Evolutionary conservation across 345 rosid species (phyloP), one percentile per base, ranked within the genome.

Genomic region (Populus euphratica): DNA sequence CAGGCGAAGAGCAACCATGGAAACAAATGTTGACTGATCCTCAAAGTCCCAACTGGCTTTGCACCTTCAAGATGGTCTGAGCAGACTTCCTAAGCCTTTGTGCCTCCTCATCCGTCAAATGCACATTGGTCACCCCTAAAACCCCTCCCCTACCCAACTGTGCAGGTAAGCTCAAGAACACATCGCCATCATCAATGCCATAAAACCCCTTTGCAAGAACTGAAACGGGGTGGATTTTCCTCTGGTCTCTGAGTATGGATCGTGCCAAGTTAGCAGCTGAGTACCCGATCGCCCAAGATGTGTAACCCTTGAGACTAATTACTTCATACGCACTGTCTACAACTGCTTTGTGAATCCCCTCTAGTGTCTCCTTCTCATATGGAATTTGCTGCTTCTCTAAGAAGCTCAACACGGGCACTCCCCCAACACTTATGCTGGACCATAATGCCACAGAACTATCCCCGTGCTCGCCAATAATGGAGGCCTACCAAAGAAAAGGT

Each of bases 231-330:
- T 95, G 99, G 82, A 95, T 91, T 80, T 84, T 90, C 69, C 96
- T 89, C 89, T 95, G 99, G 85, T 95, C 87, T n/a, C 99, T 78
- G 29, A 93, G 84, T 27, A 95, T 74, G 56, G 92, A 80, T 1
- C 94, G 84, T 50, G 98, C 97, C 80, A 95, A 79, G 78, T 68
- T 93, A 12, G 98, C 96, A 5, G 86, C 99, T 0, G 99, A 95
- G 86, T 93, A 93, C 23, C 99, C 99, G 54, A 93, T 95, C 18
- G 99, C 99, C 99, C 98, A 93, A n/a, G 97, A 91, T 9, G 99
- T 95, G 86, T 93, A 95, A 25, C 99, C 98, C 74, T 95, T 95
- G 63, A 95, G 93, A 10, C 76, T 82, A 4, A 93, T 95, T 61
- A 95, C 99, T 68, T 93, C 97, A 31, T 93, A 90, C 3, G 99